Percentiles rank a stretch among this genome's conserved stretches.
Conservation (phyloP, 2,329 filamentous ascomycete genomes). For the Tolypocladium nubicola region DNA sequence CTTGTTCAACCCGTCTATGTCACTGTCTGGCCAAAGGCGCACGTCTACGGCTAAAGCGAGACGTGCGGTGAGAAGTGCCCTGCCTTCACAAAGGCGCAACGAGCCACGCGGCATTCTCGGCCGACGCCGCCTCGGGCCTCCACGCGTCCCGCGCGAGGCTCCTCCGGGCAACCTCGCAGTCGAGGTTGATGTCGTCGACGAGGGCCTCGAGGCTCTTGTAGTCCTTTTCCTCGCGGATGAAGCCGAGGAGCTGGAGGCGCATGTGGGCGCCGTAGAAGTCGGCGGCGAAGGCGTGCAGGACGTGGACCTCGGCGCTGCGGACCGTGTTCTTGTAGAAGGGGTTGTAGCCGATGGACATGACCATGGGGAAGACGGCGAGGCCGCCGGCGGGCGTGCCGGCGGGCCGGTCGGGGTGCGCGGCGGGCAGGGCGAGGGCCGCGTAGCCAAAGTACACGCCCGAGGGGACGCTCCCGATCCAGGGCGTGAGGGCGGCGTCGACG, state of each 20-base stretch:
- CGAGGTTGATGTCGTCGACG: conserved; percentile 77
- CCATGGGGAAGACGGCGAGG: conserved; percentile 62
- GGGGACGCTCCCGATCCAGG: conserved; percentile 52
- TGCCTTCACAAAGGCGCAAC: conserved; percentile 13
- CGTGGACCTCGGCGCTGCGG: conserved; percentile 80
- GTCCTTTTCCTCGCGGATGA: conserved; percentile 80
- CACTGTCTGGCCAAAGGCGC: not conserved
- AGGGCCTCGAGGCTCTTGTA: conserved; percentile 77
- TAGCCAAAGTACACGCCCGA: conserved; percentile 93
- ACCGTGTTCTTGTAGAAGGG: conserved; percentile 92
- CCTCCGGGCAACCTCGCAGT: conserved; percentile 70
- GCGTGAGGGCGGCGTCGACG: conserved; percentile 50
- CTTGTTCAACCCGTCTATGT: not conserved
- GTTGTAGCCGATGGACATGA: conserved; percentile 94
- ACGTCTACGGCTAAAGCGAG: not conserved
- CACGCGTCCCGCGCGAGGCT: conserved; percentile 61
- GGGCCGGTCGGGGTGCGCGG: conserved; percentile 31
- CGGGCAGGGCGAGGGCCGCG: conserved; percentile 57
- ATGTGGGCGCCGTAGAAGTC: conserved; percentile 84
- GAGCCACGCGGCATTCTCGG: conserved; percentile 27
- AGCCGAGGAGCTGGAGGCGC: conserved; percentile 72
- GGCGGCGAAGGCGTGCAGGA: conserved; percentile 63
- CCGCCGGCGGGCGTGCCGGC: not conserved
- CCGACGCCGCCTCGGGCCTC: conserved; percentile 27
- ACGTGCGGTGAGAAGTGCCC: not conserved